Percentiles rank a stretch among this genome's conserved stretches.
Evolutionary conservation across 257 asterid species (phyloP).

Genomic region (Paulownia fortunei): DNA sequence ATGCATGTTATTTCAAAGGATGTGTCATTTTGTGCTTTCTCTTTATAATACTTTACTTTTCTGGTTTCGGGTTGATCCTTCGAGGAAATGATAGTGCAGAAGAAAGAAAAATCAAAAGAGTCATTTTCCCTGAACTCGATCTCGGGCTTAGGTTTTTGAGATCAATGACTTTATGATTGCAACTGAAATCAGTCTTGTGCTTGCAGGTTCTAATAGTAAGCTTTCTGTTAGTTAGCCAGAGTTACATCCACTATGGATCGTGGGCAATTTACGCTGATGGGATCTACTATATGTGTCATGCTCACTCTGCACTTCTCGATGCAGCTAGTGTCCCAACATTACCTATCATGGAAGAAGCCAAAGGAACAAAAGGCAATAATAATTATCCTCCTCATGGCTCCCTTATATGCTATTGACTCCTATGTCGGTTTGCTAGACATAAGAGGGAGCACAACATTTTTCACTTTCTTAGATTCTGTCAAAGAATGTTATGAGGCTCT

Average conservation of each 20-base stretch:
- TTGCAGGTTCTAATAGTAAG: conserved; percentile 27
- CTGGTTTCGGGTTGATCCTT: too few relatives aligned
- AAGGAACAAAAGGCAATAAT: conserved; percentile 95
- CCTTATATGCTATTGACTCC: conserved; percentile 83
- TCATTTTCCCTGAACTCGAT: too few relatives aligned
- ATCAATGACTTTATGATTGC: conserved; percentile 5
- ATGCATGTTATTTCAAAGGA: too few relatives aligned
- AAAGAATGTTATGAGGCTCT: conserved; percentile 97
- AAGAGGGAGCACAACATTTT: conserved; percentile 82
- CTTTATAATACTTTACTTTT: too few relatives aligned
- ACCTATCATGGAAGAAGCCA: conserved; percentile 86
- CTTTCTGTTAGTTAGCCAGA: conserved; percentile 24
- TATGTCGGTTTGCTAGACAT: conserved; percentile 83
- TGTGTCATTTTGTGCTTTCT: too few relatives aligned
- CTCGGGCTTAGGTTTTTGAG: background rate
- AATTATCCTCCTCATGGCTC: conserved; percentile 91
- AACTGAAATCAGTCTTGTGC: background rate
- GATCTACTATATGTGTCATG: conserved; percentile 75
- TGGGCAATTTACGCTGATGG: conserved; percentile 68
- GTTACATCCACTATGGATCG: conserved; percentile 61
- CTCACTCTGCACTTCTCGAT: conserved; percentile 78
- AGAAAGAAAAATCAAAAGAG: too few relatives aligned
- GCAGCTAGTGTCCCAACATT: conserved; percentile 78
- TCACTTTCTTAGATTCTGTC: conserved; percentile 90
- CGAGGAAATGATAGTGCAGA: too few relatives aligned